Percentiles rank a stretch among this genome's conserved stretches.
Evolutionary conservation across 768 basidiomycete species (phyloP).

Genomic region (Rhodotorula kratochvilovae): DNA sequence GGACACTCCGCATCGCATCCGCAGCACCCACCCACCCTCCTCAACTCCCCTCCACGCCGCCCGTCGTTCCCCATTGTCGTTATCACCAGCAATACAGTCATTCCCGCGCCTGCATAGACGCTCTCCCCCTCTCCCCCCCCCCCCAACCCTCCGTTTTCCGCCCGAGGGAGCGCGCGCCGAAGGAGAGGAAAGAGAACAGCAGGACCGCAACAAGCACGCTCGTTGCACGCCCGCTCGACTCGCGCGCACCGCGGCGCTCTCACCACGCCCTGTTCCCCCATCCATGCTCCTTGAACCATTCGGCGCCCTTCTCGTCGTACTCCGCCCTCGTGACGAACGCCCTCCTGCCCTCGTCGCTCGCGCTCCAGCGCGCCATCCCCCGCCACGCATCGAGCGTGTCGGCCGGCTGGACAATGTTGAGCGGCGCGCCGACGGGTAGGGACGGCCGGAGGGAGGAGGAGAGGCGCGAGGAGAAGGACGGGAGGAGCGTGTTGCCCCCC

Average conservation of each 20-base stretch:
- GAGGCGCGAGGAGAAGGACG: conserved; percentile 64
- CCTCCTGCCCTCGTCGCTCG: conserved; percentile 49
- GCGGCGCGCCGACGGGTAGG: conserved; percentile 72
- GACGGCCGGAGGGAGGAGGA: conserved; percentile 73
- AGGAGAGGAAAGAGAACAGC: too few relatives aligned
- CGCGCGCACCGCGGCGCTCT: too few relatives aligned
- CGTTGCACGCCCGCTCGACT: too few relatives aligned
- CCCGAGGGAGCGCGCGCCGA: too few relatives aligned
- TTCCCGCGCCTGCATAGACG: too few relatives aligned
- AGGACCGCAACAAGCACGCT: too few relatives aligned
- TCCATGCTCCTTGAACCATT: conserved; percentile 83
- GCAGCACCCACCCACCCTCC: neutral
- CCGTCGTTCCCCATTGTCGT: neutral
- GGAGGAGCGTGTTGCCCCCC: conserved; percentile 71
- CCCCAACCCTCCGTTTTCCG: too few relatives aligned
- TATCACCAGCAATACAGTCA: neutral
- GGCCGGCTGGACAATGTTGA: conserved; percentile 55
- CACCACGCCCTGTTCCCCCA: conserved; percentile 61
- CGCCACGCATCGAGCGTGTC: conserved; percentile 79
- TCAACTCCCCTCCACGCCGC: too few relatives aligned
- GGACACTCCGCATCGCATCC: too few relatives aligned
- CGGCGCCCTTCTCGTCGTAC: conserved; percentile 85
- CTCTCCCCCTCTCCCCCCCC: too few relatives aligned
- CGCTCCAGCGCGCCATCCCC: conserved; percentile 71
- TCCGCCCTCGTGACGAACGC: conserved; percentile 68